Evolutionary conservation across 176 grass and related monocot species (phyloP).

Genomic region (Oryza australiensis): DNA sequence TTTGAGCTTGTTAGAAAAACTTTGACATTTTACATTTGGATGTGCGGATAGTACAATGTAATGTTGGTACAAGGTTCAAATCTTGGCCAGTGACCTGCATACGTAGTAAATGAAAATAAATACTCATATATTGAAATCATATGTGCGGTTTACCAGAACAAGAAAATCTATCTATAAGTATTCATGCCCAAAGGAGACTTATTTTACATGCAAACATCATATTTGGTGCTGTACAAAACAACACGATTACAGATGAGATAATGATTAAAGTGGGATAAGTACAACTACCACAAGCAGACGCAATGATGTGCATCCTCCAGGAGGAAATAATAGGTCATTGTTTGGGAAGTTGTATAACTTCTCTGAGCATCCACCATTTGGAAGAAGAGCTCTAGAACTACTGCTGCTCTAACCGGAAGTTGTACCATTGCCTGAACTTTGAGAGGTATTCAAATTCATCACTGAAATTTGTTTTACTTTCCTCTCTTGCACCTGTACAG

Average conservation of each 20-base stretch:
- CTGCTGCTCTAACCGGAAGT: conserved; percentile 43
- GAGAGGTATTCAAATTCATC: too few relatives aligned
- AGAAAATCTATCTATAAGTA: too few relatives aligned
- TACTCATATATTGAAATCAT: too few relatives aligned
- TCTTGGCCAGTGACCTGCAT: conserved; percentile 65
- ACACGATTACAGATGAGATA: not conserved
- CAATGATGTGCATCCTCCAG: conserved; percentile 53
- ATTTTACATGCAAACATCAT: conserved; percentile 15
- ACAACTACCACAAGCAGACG: conserved; percentile 81
- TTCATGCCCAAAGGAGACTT: too few relatives aligned
- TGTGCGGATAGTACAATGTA: too few relatives aligned
- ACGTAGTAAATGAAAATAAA: conserved; percentile 32
- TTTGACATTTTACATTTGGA: too few relatives aligned
- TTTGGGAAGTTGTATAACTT: conserved; percentile 31
- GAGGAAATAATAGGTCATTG: conserved; percentile 52
- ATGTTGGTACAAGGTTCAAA: conserved; percentile 57
- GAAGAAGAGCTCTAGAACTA: conserved; percentile 46
- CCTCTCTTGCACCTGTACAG: too few relatives aligned
- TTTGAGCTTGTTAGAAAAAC: too few relatives aligned
- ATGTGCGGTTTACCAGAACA: too few relatives aligned
- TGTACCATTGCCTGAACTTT: conserved; percentile 47
- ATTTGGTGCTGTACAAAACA: conserved; percentile 25
- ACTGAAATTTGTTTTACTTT: too few relatives aligned
- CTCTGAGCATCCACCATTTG: conserved; percentile 60
- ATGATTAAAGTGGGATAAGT: conserved; percentile 40